Evolutionary conservation across 768 basidiomycete genomes (phyloP).

Genomic region (Russula lepida): DNA sequence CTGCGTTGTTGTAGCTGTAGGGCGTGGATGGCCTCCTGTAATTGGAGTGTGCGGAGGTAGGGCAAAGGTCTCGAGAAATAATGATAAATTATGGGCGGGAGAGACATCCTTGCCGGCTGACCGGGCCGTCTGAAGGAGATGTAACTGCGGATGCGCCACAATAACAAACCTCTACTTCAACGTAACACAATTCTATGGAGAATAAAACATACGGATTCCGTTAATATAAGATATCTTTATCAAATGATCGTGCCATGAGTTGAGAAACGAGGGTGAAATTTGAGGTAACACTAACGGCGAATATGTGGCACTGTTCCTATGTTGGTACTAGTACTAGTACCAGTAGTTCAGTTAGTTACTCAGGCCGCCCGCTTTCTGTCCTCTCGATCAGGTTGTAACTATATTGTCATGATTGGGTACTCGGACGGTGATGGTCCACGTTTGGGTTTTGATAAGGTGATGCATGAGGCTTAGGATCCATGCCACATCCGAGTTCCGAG

Average conservation of each 20-base stretch:
- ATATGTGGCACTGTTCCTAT: no score
- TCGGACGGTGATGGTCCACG: background rate
- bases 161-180: no score
- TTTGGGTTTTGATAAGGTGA: background rate
- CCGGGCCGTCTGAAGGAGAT: background rate
- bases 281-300: no score
- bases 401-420: background rate
- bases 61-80: conserved; percentile 71
- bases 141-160: no score
- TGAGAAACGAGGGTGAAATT: background rate
- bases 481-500: background rate
- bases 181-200: no score
- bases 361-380: background rate
- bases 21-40: conserved; percentile 66
- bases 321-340: no score
- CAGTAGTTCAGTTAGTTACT: background rate
- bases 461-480: background rate
- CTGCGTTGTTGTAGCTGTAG: conserved; percentile 53
- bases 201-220: no score
- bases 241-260: background rate
- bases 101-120: background rate
- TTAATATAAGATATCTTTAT: no score
- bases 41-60: conserved; percentile 54
- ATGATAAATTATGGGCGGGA: conserved; percentile 69
- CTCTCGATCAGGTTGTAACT: background rate